A percentile compares a stretch with the other conserved stretches of the same genome.
phyloP scores from a whole-genome alignment of 2,329 filamentous ascomycete species.

The Penicillium thymicola region DNA sequence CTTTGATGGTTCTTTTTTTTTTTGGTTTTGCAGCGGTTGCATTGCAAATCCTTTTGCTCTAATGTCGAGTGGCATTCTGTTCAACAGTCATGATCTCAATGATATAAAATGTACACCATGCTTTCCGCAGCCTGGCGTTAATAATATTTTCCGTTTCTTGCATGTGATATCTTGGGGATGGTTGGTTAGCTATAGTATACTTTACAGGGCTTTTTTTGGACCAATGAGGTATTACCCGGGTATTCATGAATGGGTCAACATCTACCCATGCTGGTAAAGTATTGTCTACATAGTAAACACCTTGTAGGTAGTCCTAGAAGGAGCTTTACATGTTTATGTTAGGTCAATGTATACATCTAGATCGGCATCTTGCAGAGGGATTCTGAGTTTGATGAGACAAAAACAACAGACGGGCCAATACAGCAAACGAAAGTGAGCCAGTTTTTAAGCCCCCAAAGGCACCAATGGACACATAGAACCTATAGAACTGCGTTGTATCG shows the following conservation, averaged over 20 bases:
- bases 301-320: not conserved
- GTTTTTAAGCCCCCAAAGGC: not conserved
- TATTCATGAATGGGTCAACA: not conserved
- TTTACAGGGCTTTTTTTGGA: not conserved
- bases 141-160: not conserved
- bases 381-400: not conserved
- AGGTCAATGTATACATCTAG: not conserved
- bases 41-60: conserved; percentile 12
- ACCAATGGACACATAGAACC: not conserved
- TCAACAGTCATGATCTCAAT: conserved; percentile 28
- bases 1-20: conserved; percentile 10
- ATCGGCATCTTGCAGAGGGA: not conserved
- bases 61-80: conserved; percentile 24
- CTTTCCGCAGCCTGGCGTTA: conserved; percentile 10
- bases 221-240: not conserved
- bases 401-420: not conserved
- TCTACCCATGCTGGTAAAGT: not conserved
- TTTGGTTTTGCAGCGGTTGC: conserved; percentile 10
- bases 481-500: not conserved
- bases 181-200: not conserved
- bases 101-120: conserved; percentile 26
- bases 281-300: not conserved
- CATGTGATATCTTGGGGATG: not conserved
- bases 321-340: not conserved
- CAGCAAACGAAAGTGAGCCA: not conserved